phyloP scores from a whole-genome alignment of 2,329 filamentous ascomycete species.

The Epichloe bromicola region DNA sequence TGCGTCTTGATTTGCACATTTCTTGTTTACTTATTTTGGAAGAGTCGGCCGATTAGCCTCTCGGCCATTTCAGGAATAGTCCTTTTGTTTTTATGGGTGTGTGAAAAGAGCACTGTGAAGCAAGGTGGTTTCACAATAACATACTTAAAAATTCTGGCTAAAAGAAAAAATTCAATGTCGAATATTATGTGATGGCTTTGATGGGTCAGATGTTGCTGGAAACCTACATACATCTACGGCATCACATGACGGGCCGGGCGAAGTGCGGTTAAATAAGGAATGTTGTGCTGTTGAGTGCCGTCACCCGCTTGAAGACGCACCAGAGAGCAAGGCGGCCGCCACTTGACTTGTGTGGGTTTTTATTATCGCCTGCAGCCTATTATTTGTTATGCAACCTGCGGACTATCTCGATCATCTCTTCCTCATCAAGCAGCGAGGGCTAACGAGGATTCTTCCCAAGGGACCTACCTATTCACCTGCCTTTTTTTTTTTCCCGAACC shows the following conservation, averaged over 20 bases:
- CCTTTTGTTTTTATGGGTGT: slow-evolving; percentile 1
- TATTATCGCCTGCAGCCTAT: slow-evolving; percentile 3
- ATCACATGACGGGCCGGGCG: slow-evolving; percentile 20
- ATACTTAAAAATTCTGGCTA: background rate
- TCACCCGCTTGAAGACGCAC: slow-evolving; percentile 10
- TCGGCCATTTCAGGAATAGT: background rate
- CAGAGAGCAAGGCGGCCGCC: background rate
- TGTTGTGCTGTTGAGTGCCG: slow-evolving; percentile 12
- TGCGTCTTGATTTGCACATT: background rate
- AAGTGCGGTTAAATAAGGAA: slow-evolving; percentile 14
- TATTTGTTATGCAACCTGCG: background rate
- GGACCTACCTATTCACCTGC: background rate
- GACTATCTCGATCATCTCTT: background rate
- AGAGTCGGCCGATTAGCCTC: background rate
- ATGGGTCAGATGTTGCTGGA: background rate
- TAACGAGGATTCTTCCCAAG: background rate
- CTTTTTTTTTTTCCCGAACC: too few relatives aligned
- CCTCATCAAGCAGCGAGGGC: background rate
- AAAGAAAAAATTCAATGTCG: slow-evolving; percentile 2
- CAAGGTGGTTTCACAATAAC: background rate
- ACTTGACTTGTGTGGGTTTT: background rate
- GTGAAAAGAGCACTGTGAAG: background rate
- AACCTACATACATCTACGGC: slow-evolving; percentile 6
- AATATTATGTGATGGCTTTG: background rate
- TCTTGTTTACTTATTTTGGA: background rate